Base-by-base conservation (phyloP, 1,284 basidiomycete genomes). In the Microbotryum violaceum region DNA sequence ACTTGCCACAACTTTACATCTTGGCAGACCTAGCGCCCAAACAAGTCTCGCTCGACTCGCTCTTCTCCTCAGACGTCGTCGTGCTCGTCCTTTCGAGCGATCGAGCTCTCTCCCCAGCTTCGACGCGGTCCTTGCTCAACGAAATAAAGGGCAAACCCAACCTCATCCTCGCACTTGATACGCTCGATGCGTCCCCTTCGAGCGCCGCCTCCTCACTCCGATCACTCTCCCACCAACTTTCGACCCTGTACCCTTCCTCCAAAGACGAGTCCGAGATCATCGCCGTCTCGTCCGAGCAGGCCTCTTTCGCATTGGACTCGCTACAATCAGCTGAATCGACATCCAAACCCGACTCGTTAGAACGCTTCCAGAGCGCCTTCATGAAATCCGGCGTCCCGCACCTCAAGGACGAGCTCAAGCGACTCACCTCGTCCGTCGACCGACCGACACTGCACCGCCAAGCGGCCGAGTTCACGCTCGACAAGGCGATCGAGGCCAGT, bases 31-130 rank as follows among this genome's bases (percentile, higher is more conserved):
- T 58, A 5, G 49, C 58, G 8, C 63, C 67, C 7, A 62, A 60
- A 52, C 48, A 60, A 29, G 61, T 57, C 14, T 69, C 67, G 10
- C 49, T 67, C 53, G 54, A 61, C 23, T 21, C 60, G 7, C 55
- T 67, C 8, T 62, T 64, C 48, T 49, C 63, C 9, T 59, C 65
- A n/a, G 67, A 69, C 57, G 55, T 57, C 8, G 56, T 66, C 58
- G 52, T 69, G 54, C 58, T 69, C 25, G 49, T 69, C 48, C 23
- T 69, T 25, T 64, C 67, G 23, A 59, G 58, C 37, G 53, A 55
- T 16, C 31, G 48, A 14, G 42, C 56, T 5, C 62, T 66, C 45
- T 49, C 61, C 2, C 53, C 62, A 1, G 20, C 44, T 2, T 1
- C 56, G 6, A 51, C 59, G 1, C 58, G 54, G 25, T 53, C 56